A percentile compares a stretch with the other conserved stretches of the same genome.
Conservation (phyloP, 345 rosid genomes). For the Psidium friedrichsthalianum region DNA sequence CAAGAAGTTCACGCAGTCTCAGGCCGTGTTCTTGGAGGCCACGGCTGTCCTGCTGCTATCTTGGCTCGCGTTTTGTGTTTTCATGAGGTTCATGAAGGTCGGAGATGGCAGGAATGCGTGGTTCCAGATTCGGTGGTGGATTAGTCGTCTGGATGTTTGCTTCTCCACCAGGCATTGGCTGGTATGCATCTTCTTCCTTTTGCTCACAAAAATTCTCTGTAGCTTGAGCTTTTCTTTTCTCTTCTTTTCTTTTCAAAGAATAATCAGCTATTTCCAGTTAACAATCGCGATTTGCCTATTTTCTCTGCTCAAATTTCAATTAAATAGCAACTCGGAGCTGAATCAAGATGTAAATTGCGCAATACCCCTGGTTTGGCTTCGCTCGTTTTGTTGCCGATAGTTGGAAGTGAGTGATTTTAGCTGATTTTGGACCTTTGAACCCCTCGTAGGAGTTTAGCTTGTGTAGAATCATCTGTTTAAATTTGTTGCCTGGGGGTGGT, state of each 20-base stretch:
- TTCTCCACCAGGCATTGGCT: constrained; percentile 96
- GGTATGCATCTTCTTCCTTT: constrained; percentile 21
- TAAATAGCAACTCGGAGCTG: neutral
- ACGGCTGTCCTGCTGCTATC: constrained; percentile 55
- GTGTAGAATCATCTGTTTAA: neutral
- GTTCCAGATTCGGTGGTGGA: constrained; percentile 90
- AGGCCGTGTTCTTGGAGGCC: constrained; percentile 90
- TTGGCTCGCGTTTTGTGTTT: constrained; percentile 66
- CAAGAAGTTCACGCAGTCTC: constrained; percentile 74
- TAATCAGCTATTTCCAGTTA: neutral
- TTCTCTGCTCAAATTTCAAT: neutral
- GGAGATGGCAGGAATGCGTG: constrained; percentile 60
- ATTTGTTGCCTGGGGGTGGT: neutral
- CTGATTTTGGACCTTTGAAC: neutral
- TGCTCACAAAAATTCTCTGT: neutral
- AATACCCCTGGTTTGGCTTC: neutral
- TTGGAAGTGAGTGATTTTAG: neutral
- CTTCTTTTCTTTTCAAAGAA: neutral
- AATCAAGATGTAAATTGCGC: neutral
- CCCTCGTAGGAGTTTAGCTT: neutral
- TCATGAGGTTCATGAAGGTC: constrained; percentile 61
- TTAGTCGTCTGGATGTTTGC: constrained; percentile 79
- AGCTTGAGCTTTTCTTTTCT: neutral
- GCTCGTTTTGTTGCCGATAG: neutral
- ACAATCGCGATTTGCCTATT: neutral